A percentile compares a stretch with the other conserved stretches of the same genome.
These are phyloP conservation scores for Schizochytrium sp. DNA, from an alignment of 108 stramenopile species.

Conservation along the genomic window DNA sequence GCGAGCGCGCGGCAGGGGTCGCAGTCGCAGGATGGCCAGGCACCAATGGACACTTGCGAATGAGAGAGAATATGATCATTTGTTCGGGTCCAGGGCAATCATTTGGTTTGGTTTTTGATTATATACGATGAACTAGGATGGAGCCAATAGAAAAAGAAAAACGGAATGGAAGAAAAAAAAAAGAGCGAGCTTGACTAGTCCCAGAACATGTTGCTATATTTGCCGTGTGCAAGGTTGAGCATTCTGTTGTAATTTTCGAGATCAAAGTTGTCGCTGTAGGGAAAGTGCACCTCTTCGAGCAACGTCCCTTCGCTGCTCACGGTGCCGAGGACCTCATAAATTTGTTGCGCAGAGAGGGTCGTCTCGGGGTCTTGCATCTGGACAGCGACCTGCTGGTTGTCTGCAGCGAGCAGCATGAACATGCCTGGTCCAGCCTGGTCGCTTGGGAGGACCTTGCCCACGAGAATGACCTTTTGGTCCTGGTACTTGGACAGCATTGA, in stretches of 20 bases:
- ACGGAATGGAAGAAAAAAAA: no score
- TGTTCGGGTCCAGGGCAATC: no score
- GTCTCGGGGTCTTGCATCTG: background rate
- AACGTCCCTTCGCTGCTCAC: background rate
- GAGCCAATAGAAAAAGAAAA: background rate
- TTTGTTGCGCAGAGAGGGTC: background rate
- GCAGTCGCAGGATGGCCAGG: no score
- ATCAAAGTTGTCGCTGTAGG: constrained; percentile 10
- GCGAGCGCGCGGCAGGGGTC: no score
- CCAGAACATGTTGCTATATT: background rate
- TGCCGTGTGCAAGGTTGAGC: background rate
- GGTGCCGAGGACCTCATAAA: background rate
- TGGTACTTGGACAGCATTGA: background rate
- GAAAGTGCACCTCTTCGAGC: background rate
- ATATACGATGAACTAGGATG: background rate
- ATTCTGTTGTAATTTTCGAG: background rate
- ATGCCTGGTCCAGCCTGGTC: background rate
- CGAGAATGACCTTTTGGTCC: background rate
- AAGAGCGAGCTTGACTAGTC: background rate
- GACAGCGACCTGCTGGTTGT: background rate
- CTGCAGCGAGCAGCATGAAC: background rate
- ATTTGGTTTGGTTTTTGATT: background rate
- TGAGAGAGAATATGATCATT: no score
- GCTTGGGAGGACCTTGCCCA: background rate
- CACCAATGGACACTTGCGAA: no score